These are phyloP conservation scores for Huntiella bhutanensis DNA, from an alignment of 2,329 filamentous ascomycete species.

Conservation along the genomic window DNA sequence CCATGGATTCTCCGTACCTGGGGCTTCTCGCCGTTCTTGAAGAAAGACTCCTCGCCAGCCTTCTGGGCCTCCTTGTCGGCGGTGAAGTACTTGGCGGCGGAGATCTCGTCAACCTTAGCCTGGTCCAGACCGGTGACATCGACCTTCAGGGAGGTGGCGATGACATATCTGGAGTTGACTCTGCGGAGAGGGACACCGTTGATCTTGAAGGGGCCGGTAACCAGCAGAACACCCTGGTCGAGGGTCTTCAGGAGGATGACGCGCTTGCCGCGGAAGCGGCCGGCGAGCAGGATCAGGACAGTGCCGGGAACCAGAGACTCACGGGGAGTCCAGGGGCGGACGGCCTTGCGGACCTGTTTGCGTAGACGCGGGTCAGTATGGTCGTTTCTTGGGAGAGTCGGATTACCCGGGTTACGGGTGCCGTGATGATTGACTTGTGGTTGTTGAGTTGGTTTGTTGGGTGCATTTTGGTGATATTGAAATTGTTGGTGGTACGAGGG, in stretches of 20 bases:
- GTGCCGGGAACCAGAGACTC: conserved; percentile 82
- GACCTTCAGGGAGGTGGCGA: conserved; percentile 73
- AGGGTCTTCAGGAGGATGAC: conserved; percentile 97
- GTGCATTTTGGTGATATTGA: neutral
- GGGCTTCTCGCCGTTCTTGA: conserved; percentile 97
- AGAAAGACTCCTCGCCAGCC: conserved; percentile 95
- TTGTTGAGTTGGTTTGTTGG: no score
- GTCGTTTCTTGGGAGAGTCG: neutral
- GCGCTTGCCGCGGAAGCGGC: conserved; percentile 99
- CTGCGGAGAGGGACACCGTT: conserved; percentile 96
- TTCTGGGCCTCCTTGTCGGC: conserved; percentile 91
- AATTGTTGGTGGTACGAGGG: neutral
- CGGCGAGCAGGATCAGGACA: conserved; percentile 96
- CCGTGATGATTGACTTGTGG: no score
- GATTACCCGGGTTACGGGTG: no score
- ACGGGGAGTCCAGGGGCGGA: conserved; percentile 74
- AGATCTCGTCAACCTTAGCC: conserved; percentile 69
- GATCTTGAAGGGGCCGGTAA: conserved; percentile 99
- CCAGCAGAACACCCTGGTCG: conserved; percentile 91
- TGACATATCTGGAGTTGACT: conserved; percentile 86
- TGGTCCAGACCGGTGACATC: conserved; percentile 71
- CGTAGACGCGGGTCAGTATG: conserved; percentile 8
- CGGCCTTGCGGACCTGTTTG: conserved; percentile 74
- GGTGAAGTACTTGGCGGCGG: conserved; percentile 78
- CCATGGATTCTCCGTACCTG: conserved; percentile 44